Evolutionary conservation across 768 basidiomycete species (phyloP), one percentile per base, ranked within the genome.

Genomic region (Boletus patriciae): DNA sequence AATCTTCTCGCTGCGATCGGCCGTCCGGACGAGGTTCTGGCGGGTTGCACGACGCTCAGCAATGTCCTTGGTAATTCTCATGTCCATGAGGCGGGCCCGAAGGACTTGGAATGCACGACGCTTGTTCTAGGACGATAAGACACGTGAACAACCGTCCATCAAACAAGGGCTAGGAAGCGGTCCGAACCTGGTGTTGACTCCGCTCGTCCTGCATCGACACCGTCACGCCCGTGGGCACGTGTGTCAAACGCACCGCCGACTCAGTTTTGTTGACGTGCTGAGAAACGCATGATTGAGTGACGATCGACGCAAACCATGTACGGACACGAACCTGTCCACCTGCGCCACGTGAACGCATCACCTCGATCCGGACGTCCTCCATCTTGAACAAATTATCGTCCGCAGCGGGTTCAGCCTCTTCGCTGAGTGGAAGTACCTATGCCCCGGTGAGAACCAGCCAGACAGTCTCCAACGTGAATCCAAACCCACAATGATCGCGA

Each of bases 181-280:
- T 41, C 25, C 3, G 18, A 55, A 93, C 93, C 77, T 92, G 89
- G 71, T 98, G 96, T 66, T 99, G 97, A 69, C 89, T 92, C 7
- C 97, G 83, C 62, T 95, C 94, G 66, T 99, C 95, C 75, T 99
- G 97, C 92, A 98, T 98, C 9, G 94, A 94, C 10, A 98, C 96
- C 1, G 88, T 90, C 52, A 98, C 87, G 0, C 96, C 94, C 4
- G 93, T 90, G 1, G 97, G 96, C 15, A 90, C 74, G 65, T 99
- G 97, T 0, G 94, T 96, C 44, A 98, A 73, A 1, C 97, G 87
- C 21, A 99, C 94, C 3, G 97, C 96, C 3, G 96, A 98, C 73
- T 99, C 97, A 0, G 97, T 98, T 80, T 89, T 92, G 76, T 99
- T 99, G 66, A 98, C 97, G 73, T 98, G 96, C 89, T 98, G 57